phyloP scores from a whole-genome alignment of 202 grass and related monocot genomes.

The Setaria italica region DNA sequence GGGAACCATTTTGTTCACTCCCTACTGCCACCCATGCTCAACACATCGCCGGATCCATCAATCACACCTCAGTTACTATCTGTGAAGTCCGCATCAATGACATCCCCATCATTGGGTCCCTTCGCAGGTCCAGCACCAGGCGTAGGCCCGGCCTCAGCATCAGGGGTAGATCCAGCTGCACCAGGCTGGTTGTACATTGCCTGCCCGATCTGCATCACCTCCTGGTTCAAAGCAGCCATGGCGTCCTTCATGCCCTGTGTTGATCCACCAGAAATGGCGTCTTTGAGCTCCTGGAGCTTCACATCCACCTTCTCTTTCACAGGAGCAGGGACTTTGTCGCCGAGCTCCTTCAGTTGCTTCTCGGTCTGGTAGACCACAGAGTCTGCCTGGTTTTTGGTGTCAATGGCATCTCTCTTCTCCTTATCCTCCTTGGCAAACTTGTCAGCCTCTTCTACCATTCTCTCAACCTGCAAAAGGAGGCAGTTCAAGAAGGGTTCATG shows the following conservation, averaged over 20 bases:
- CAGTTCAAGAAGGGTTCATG: neutral
- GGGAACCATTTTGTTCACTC: conserved; percentile 17
- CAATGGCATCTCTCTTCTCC: conserved; percentile 92
- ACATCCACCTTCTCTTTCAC: conserved; percentile 86
- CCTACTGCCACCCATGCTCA: conserved; percentile 14
- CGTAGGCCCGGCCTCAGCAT: conserved; percentile 44
- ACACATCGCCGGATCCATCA: conserved; percentile 12
- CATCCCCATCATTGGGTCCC: conserved; percentile 67
- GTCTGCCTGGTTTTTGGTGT: conserved; percentile 94
- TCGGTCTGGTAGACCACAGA: conserved; percentile 92
- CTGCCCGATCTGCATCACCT: conserved; percentile 94
- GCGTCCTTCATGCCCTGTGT: conserved; percentile 82
- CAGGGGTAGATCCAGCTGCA: conserved; percentile 45
- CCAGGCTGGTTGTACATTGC: conserved; percentile 83
- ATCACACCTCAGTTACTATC: conserved; percentile 67
- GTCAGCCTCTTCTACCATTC: conserved; percentile 93
- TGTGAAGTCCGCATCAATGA: conserved; percentile 89
- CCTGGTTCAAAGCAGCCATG: conserved; percentile 87
- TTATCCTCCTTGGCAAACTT: conserved; percentile 92
- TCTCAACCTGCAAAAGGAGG: conserved; percentile 64
- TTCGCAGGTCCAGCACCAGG: conserved; percentile 49
- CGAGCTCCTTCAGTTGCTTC: conserved; percentile 91
- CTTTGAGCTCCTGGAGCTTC: conserved; percentile 83
- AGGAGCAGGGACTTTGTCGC: conserved; percentile 78
- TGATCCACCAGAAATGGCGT: conserved; percentile 71